Percentiles rank a stretch among this genome's conserved stretches.
These are phyloP conservation scores for Colletotrichum zoysiae DNA, from an alignment of 2,329 filamentous ascomycete species.

Conservation along the genomic window DNA sequence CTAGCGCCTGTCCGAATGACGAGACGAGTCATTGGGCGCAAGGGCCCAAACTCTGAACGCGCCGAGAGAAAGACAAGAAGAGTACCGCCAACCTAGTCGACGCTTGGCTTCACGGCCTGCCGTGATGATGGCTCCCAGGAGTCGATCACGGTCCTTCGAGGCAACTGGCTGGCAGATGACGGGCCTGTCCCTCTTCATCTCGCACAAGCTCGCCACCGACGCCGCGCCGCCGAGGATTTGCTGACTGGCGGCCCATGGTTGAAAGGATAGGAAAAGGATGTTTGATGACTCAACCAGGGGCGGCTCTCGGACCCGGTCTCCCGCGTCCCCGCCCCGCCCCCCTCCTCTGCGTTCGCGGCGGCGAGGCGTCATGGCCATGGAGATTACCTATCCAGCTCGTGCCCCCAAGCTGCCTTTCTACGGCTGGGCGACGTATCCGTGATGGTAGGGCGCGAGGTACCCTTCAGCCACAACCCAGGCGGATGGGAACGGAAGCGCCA, in stretches of 20 bases:
- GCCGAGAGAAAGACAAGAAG: background rate
- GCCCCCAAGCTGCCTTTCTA: background rate
- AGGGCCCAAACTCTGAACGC: slow-evolving; percentile 30
- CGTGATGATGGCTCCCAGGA: slow-evolving; percentile 34
- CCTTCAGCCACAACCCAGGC: slow-evolving; percentile 39
- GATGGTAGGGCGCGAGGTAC: slow-evolving; percentile 32
- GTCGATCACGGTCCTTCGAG: slow-evolving; percentile 21
- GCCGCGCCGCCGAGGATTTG: slow-evolving; percentile 17
- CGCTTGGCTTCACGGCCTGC: background rate
- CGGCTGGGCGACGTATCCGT: background rate
- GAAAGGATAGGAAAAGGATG: background rate
- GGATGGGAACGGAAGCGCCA: slow-evolving; percentile 24
- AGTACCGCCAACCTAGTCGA: slow-evolving; percentile 6
- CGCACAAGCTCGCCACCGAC: slow-evolving; percentile 21
- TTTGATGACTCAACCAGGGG: slow-evolving; percentile 17
- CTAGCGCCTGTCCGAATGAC: slow-evolving; percentile 25
- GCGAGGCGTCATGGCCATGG: slow-evolving; percentile 22
- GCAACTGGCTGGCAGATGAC: slow-evolving; percentile 30
- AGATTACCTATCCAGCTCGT: slow-evolving; percentile 23
- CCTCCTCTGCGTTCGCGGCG: background rate
- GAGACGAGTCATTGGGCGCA: slow-evolving; percentile 34
- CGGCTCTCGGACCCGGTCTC: slow-evolving; percentile 19
- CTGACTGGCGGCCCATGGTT: background rate
- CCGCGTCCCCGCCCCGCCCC: background rate
- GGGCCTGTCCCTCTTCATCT: slow-evolving; percentile 28